Evolutionary conservation across 2,329 filamentous ascomycete species (phyloP).

Genomic region (Xylariomycetidae sp.): DNA sequence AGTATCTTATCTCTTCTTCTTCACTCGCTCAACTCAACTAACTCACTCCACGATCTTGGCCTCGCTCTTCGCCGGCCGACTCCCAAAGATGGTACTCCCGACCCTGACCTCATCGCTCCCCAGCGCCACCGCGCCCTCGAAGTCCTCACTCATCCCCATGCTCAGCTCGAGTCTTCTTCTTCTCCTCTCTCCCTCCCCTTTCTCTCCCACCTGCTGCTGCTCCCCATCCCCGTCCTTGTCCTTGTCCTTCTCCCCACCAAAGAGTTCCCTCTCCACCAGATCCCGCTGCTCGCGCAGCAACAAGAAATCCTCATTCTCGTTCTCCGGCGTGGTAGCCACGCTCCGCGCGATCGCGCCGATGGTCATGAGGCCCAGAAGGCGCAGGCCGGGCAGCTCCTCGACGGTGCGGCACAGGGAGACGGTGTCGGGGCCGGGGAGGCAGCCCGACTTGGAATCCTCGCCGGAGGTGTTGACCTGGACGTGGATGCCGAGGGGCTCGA

Average conservation of each 20-base stretch:
- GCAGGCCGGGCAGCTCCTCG: slow-evolving; percentile 59
- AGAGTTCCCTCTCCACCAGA: slow-evolving; percentile 59
- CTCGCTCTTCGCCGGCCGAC: slow-evolving; percentile 73
- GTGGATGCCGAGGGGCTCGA: slow-evolving; percentile 62
- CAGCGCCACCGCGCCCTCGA: slow-evolving; percentile 77
- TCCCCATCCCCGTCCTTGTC: too few species aligned
- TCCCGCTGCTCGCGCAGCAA: slow-evolving; percentile 66
- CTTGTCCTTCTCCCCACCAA: too few species aligned
- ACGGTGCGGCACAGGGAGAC: slow-evolving; percentile 66
- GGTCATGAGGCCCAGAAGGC: slow-evolving; percentile 86
- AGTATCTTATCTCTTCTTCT: too few species aligned
- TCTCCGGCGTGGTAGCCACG: slow-evolving; percentile 65
- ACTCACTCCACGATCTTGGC: slow-evolving; percentile 59
- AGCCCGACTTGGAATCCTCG: slow-evolving; percentile 80
- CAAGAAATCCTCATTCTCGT: slow-evolving; percentile 89
- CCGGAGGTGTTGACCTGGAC: slow-evolving; percentile 95
- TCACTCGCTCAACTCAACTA: too few species aligned
- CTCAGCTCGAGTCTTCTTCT: slow-evolving; percentile 72
- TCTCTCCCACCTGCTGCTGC: too few species aligned
- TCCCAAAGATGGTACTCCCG: slow-evolving; percentile 90
- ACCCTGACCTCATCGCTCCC: slow-evolving; percentile 89
- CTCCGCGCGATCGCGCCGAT: slow-evolving; percentile 92
- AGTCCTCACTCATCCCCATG: slow-evolving; percentile 99
- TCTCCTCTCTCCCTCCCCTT: too few species aligned
- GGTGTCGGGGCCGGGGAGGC: slow-evolving; percentile 60